These are phyloP conservation scores for Trichoderma atrobrunneum DNA, from an alignment of 2,329 filamentous ascomycete species.

Conservation along the genomic window DNA sequence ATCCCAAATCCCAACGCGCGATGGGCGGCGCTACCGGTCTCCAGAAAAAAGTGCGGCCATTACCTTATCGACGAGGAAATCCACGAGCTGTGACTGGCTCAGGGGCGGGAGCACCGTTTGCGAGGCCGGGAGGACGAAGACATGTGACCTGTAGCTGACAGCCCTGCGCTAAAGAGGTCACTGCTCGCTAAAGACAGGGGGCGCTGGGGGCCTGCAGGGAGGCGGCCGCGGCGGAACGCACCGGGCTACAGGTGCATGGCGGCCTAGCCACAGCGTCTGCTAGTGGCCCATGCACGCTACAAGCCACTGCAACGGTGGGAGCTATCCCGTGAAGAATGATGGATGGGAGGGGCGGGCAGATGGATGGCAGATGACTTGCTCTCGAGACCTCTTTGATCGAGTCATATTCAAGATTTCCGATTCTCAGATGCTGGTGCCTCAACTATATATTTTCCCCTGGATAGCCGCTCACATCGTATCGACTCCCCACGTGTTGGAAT, in stretches of 20 bases:
- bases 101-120: not conserved
- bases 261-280: not conserved
- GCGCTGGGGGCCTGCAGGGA: not conserved
- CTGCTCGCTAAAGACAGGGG: not conserved
- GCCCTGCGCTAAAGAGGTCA: slow-evolving; percentile 11
- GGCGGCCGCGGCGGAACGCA: not conserved
- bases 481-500: slow-evolving; percentile 14
- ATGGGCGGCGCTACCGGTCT: slow-evolving; percentile 3
- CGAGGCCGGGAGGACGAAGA: not conserved
- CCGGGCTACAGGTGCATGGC: not conserved
- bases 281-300: not conserved
- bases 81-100: slow-evolving; percentile 6
- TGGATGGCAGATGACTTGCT: slow-evolving; percentile 16
- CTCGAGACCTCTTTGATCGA: not conserved
- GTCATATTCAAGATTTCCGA: not conserved
- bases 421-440: not conserved
- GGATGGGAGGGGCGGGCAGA: slow-evolving; percentile 4
- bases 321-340: not conserved
- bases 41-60: slow-evolving; percentile 1
- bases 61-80: not conserved
- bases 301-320: not conserved
- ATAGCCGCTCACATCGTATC: not conserved
- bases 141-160: slow-evolving; percentile 18
- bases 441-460: slow-evolving; percentile 3
- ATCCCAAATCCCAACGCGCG: not conserved